Percentiles rank a stretch among this genome's conserved stretches.
These are phyloP conservation scores for Phlebiopsis flavidoalba DNA, from an alignment of 768 basidiomycete genomes.

Conservation along the genomic window DNA sequence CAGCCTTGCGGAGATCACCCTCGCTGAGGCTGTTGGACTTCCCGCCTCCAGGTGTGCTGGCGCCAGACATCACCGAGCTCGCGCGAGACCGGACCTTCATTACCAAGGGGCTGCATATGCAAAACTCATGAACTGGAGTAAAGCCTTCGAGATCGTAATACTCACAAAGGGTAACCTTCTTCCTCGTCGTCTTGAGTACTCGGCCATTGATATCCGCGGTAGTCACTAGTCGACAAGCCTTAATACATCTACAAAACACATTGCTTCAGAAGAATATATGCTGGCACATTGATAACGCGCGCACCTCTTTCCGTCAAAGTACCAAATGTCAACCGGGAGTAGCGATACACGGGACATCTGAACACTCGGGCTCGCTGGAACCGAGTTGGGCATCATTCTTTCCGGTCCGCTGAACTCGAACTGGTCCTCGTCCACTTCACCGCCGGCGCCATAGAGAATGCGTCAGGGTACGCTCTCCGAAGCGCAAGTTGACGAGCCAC, in stretches of 20 bases:
- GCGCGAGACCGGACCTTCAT: slow-evolving; percentile 86
- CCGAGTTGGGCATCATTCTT: slow-evolving; percentile 64
- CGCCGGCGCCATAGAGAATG: slow-evolving; percentile 66
- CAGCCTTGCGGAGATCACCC: slow-evolving; percentile 80
- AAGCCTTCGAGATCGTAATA: slow-evolving; percentile 18
- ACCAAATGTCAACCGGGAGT: slow-evolving; percentile 93
- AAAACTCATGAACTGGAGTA: slow-evolving; percentile 4
- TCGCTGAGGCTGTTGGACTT: slow-evolving; percentile 79
- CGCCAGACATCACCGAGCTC: slow-evolving; percentile 66
- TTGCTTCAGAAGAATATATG: not conserved
- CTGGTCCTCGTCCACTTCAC: slow-evolving; percentile 46
- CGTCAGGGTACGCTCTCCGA: slow-evolving; percentile 91
- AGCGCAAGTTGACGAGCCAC: slow-evolving; percentile 89
- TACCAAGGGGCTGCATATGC: slow-evolving; percentile 62
- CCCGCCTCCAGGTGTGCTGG: slow-evolving; percentile 87
- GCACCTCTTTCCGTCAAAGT: slow-evolving; percentile 83
- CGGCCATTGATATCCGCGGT: slow-evolving; percentile 65
- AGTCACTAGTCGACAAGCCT: slow-evolving; percentile 79
- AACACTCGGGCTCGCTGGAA: slow-evolving; percentile 86
- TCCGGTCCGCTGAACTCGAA: slow-evolving; percentile 64
- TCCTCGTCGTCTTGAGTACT: slow-evolving; percentile 73
- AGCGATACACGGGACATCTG: slow-evolving; percentile 64
- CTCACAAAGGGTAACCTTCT: slow-evolving; percentile 85
- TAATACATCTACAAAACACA: slow-evolving; percentile 74
- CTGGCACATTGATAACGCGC: slow-evolving; percentile 10